Conservation (phyloP, 495 filamentous ascomycete species). For the Glutinoglossum americanum region DNA sequence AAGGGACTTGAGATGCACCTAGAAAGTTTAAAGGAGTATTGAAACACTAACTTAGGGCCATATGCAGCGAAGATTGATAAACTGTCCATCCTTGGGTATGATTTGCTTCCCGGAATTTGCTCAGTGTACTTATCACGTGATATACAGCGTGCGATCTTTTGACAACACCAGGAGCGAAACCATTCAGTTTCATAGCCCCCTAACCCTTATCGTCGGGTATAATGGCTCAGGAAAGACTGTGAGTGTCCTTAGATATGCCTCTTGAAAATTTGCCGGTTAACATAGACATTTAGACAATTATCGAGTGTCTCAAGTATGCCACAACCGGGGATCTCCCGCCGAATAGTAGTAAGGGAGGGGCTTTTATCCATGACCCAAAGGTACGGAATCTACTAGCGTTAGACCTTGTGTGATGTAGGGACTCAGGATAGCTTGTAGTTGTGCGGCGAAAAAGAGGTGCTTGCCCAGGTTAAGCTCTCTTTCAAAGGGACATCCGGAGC, state of each 20-base stretch:
- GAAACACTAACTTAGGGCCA: not conserved
- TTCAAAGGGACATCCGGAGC: conserved; percentile 58
- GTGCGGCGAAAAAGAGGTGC: conserved; percentile 70
- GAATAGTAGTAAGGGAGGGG: conserved; percentile 68
- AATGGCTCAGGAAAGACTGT: conserved; percentile 95
- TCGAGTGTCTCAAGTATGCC: conserved; percentile 96
- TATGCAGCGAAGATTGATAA: conserved; percentile 59
- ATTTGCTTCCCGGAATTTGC: not conserved
- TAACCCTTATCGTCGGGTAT: conserved; percentile 88
- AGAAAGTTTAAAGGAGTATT: not conserved
- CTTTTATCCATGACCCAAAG: conserved; percentile 93
- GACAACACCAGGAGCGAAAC: conserved; percentile 51
- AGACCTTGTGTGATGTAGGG: not conserved
- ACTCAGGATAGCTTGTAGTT: conserved; percentile 27
- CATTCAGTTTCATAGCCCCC: conserved; percentile 74
- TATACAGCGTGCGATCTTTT: conserved; percentile 67
- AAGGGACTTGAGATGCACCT: not conserved
- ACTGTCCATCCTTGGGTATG: conserved; percentile 59
- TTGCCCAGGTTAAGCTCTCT: conserved; percentile 75
- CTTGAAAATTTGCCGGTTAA: not conserved
- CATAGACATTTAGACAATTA: conserved; percentile 47
- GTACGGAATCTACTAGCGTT: conserved; percentile 15
- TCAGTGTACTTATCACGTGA: conserved; percentile 1
- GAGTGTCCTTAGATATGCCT: conserved; percentile 8
- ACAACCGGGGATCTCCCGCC: conserved; percentile 86